Evolutionary conservation across 2,329 filamentous ascomycete genomes (phyloP).

Genomic region (Leptoxyphium fumago): DNA sequence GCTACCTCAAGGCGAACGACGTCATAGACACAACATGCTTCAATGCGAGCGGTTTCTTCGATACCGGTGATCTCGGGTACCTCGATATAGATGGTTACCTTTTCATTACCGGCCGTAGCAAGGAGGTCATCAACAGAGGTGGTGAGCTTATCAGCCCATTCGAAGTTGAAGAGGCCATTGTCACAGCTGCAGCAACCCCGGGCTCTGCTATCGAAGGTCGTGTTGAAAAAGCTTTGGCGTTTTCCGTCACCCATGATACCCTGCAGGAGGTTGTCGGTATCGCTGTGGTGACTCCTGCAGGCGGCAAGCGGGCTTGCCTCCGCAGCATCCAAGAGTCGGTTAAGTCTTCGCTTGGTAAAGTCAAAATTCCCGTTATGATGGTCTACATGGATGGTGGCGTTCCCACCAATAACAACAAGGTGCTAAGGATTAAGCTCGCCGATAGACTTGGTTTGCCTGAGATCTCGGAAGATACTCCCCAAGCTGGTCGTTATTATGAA

Average conservation of each 20-base stretch:
- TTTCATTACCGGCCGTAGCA: constrained; percentile 41
- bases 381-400: constrained; percentile 42
- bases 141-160: constrained; percentile 46
- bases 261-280: constrained; percentile 43
- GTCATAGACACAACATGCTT: constrained; percentile 33
- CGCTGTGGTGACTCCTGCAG: constrained; percentile 34
- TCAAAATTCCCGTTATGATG: constrained; percentile 38
- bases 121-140: constrained; percentile 43
- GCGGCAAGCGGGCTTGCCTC: constrained; percentile 32
- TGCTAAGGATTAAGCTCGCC: constrained; percentile 39
- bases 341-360: constrained; percentile 34
- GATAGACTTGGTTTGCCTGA: constrained; percentile 33
- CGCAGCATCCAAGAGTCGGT: constrained; percentile 34
- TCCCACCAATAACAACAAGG: constrained; percentile 44
- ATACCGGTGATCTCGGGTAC: constrained; percentile 41
- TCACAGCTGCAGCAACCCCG: constrained; percentile 29
- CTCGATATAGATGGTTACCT: constrained; percentile 37
- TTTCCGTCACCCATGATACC: constrained; percentile 38
- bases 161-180: constrained; percentile 43
- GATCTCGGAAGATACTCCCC: constrained; percentile 31
- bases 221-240: constrained; percentile 37
- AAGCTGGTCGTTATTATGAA: constrained; percentile 34
- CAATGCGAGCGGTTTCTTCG: constrained; percentile 37
- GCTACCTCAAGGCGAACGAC: constrained; percentile 33
- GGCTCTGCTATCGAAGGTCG: constrained; percentile 32